Base-by-base conservation (phyloP, 352 stramenopile species). In the Globisporangium yorkense region DNA sequence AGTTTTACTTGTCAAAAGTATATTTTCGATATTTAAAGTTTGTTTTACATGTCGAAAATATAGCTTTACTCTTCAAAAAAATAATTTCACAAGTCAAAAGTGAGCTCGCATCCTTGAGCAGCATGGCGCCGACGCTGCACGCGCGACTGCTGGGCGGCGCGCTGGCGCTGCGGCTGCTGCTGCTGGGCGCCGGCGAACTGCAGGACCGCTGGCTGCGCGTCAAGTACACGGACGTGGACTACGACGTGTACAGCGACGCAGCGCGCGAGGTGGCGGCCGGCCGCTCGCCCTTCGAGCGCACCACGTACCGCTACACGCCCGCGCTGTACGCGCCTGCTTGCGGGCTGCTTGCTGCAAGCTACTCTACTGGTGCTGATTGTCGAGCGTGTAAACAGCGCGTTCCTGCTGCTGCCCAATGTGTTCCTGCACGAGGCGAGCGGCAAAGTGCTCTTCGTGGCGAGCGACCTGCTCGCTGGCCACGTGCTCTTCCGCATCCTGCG, bases 191-290 rank as follows among this genome's bases (percentile, higher is more conserved):
- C 59, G 84, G 84, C 33, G 68, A 79, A 15, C 65, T 89, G 48
- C 87, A 96, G 63, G 87, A 96, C 58, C 63, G 63, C 0, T 77
- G 80, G 50, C 79, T 96, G 70, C 51, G 64, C 31, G 84, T 96
- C 56, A 96, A 96, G 60, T 99, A 99, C 71, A 99, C 97, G 16
- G 97, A 99, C 61, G 92, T 99, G 41, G 97, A 99, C 77, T 99
- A 99, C 74, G 81, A 98, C 48, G 97, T 99, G 21, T 99, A 99
- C 77, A 96, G 88, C 27, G 97, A 99, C 75, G 97, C 96, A 5
- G 96, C 97, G 18, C 69, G 80, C 21, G 85, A 98, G 63, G 74
- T 99, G 43, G 76, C 81, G 20, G 53, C 77, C 12, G 87, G 88
- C 40, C 66, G 88, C 65, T 97, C 89, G 49, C 96, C 97, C 0